Conservation (phyloP, 768 basidiomycete species). For the Tulasnella sp. region DNA sequence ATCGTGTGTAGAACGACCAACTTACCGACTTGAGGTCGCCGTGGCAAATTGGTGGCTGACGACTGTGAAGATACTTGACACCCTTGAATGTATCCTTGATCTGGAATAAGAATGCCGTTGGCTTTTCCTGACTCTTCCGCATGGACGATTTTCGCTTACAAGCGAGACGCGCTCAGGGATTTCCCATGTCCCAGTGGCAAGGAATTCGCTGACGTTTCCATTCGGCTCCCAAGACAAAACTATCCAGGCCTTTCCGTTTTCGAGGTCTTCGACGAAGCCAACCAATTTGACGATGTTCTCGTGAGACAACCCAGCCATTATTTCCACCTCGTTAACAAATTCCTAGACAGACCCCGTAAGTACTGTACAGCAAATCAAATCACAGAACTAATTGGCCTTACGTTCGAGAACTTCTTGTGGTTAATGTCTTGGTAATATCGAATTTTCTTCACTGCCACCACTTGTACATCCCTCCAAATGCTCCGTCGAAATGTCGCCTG, state of each 20-base stretch:
- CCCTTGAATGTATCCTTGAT: not conserved
- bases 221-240: not conserved
- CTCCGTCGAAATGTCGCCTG: too few species aligned
- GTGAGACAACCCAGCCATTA: not conserved
- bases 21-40: slow-evolving; percentile 13
- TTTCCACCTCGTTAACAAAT: not conserved
- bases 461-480: too few species aligned
- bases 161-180: not conserved
- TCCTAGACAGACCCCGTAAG: not conserved
- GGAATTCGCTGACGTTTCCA: not conserved
- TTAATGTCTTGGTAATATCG: too few species aligned
- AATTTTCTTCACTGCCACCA: not conserved
- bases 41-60: not conserved
- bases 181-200: not conserved
- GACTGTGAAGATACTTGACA: not conserved
- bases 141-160: not conserved
- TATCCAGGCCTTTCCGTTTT: not conserved
- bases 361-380: not conserved
- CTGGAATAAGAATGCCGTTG: not conserved
- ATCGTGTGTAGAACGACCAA: not conserved
- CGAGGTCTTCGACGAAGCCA: not conserved
- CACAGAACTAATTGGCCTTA: too few species aligned
- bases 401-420: too few species aligned
- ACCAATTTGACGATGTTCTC: not conserved
- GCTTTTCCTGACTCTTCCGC: not conserved